Percentiles rank a stretch among this genome's conserved stretches.
These are phyloP conservation scores for Yamadazyma philogaea DNA, from an alignment of 805 yeast species.

Conservation along the genomic window DNA sequence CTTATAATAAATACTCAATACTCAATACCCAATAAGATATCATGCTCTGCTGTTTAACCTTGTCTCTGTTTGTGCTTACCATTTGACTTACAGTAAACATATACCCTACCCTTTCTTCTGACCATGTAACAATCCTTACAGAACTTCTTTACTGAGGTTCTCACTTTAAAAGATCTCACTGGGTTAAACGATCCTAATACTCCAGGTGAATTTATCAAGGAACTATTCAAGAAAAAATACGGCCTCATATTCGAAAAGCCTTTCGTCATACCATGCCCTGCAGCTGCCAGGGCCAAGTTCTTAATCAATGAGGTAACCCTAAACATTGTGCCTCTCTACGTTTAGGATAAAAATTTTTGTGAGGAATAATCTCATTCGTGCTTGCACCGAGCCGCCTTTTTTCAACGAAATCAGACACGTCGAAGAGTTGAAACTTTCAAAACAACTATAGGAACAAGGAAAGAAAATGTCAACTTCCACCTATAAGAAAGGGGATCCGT, in stretches of 20 bases:
- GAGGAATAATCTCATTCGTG: conserved; percentile 9
- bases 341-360: conserved; percentile 13
- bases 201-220: conserved; percentile 9
- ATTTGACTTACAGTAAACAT: conserved; percentile 88
- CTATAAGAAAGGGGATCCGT: conserved; percentile 81
- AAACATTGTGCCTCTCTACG: conserved; percentile 1
- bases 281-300: conserved; percentile 1
- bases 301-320: conserved; percentile 2
- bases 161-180: conserved; percentile 79
- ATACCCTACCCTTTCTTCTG: conserved; percentile 91
- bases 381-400: conserved; percentile 12
- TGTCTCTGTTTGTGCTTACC: conserved; percentile 95
- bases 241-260: background rate
- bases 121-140: conserved; percentile 89
- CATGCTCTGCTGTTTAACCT: conserved; percentile 37
- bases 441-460: background rate
- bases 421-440: conserved; percentile 3
- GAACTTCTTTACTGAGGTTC: conserved; percentile 89
- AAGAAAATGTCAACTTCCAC: conserved; percentile 72
- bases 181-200: conserved; percentile 5
- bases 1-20: conserved; percentile 1
- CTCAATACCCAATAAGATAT: background rate
- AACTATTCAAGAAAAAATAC: background rate
- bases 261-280: background rate
- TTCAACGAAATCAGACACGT: conserved; percentile 13